Conservation (phyloP, 2,329 filamentous ascomycete species). For the Aspergillus candidus region DNA sequence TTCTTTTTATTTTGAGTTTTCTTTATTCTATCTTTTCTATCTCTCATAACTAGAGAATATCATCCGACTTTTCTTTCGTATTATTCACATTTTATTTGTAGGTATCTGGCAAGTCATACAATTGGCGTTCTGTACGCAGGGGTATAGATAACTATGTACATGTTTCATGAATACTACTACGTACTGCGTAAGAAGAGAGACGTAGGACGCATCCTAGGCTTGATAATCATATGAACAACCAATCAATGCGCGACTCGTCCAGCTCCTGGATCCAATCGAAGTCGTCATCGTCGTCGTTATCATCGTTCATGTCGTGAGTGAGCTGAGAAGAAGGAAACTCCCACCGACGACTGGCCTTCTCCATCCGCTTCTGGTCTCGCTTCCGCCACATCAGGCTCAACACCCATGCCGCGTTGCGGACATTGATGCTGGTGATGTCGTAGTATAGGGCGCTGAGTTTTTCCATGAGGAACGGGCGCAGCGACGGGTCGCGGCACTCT, state of each 20-base stretch:
- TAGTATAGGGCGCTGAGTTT: conserved; percentile 31
- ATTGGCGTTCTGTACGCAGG: too few relatives aligned
- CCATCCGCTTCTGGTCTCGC: conserved; percentile 26
- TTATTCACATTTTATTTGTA: not conserved
- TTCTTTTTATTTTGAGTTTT: not conserved
- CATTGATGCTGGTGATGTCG: conserved; percentile 32
- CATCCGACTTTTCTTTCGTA: conserved; percentile 1
- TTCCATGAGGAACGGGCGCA: conserved; percentile 29
- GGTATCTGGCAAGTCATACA: not conserved
- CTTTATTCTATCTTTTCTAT: not conserved
- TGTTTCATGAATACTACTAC: not conserved
- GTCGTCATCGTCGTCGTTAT: conserved; percentile 24
- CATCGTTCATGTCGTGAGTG: conserved; percentile 8
- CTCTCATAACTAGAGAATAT: too few relatives aligned
- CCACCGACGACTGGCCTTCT: conserved; percentile 4
- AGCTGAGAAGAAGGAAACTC: conserved; percentile 1
- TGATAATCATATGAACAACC: conserved; percentile 34
- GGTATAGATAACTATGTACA: too few relatives aligned
- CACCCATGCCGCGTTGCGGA: conserved; percentile 37
- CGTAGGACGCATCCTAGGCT: too few relatives aligned
- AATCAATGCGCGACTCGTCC: conserved; percentile 35
- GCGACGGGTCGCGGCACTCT: conserved; percentile 29
- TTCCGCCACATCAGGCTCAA: conserved; percentile 37
- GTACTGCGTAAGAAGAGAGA: not conserved
- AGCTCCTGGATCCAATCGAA: conserved; percentile 39